phyloP scores from a whole-genome alignment of 306 rosid species.

The Quillaja saponaria region DNA sequence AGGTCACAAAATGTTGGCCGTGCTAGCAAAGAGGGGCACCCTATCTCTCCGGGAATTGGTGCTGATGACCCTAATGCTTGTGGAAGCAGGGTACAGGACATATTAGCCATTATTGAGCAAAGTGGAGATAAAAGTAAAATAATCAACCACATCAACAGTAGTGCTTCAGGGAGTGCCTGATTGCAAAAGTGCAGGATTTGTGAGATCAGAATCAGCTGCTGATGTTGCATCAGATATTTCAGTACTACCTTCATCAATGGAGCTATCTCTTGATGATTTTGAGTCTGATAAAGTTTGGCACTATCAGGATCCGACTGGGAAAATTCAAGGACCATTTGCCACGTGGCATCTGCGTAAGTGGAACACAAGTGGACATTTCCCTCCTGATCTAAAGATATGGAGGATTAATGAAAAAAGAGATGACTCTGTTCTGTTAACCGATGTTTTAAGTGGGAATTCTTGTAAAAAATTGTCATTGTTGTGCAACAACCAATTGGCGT shows the following conservation, averaged over 20 bases:
- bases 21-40: slow-evolving; percentile 46
- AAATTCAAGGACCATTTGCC: slow-evolving; percentile 85
- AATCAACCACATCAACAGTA: slow-evolving; percentile 32
- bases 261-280: slow-evolving; percentile 45
- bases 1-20: slow-evolving; percentile 40
- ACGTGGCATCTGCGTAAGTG: slow-evolving; percentile 69
- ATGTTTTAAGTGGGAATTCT: slow-evolving; percentile 53
- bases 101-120: slow-evolving; percentile 37
- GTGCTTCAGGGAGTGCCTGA: slow-evolving; percentile 37
- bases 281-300: slow-evolving; percentile 66
- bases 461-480: slow-evolving; percentile 42
- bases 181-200: slow-evolving; percentile 39
- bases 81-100: slow-evolving; percentile 43
- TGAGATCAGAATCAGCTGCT: slow-evolving; percentile 39
- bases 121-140: slow-evolving; percentile 28
- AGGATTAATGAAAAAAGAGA: slow-evolving; percentile 57
- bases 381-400: slow-evolving; percentile 80
- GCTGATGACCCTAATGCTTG: slow-evolving; percentile 34
- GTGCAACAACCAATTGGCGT: slow-evolving; percentile 35
- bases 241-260: slow-evolving; percentile 44
- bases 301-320: slow-evolving; percentile 85
- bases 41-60: slow-evolving; percentile 43
- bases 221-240: slow-evolving; percentile 47
- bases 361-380: slow-evolving; percentile 65
- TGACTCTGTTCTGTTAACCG: slow-evolving; percentile 59